Base-by-base conservation (phyloP, 1,284 basidiomycete genomes). In the Marasmius oreades region DNA sequence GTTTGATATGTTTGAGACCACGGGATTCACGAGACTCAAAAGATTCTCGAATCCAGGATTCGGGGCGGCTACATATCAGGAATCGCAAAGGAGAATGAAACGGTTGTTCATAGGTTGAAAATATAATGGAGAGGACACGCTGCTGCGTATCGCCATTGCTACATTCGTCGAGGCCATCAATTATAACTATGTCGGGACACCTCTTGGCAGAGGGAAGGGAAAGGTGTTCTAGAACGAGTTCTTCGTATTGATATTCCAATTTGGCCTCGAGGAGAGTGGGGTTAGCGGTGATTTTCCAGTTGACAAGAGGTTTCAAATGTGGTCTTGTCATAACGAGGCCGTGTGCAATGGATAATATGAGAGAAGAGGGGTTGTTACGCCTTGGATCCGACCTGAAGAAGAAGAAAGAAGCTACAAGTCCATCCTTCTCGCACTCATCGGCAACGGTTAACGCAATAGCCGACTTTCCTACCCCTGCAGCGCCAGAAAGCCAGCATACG, bases 11-110 rank as follows among this genome's bases (percentile, higher is more conserved):
- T 2, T 20, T 1, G 14, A 45, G 11, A 5, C 7, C 4, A 26
- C 3, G 4, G 18, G 28, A 31, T 2, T 45, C 52, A 20, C 10
- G 18, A 4, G 8, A 7, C 8, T 33, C 10, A 22, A 54, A 54
- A 3, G 64, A 63, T 0, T 67, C 63, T 5, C 61, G 57, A 31
- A 69, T 66, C 34, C 62, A 64, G 0, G 64, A 60, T 48, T 67
- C 66, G 3, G 66, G 66, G 5, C 65, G 58, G 26, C 63, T 63
- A 7, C 61, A 58, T 22, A 69, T 61, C 50, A 69, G 62, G 55
- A 68, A 65, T 44, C 63, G 62, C 5, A 69, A 58, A 2, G 66
- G 66, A 0, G 64, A 28, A 14, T 16, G 18, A 31, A 8, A 14
- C 16, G 26, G 2, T 16, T 50, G 14, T 18, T 26, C 12, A n/a